Percentiles rank a stretch among this genome's conserved stretches.
Evolutionary conservation across 1,284 basidiomycete genomes (phyloP).

Genomic region (Ceratobasidium sp.): DNA sequence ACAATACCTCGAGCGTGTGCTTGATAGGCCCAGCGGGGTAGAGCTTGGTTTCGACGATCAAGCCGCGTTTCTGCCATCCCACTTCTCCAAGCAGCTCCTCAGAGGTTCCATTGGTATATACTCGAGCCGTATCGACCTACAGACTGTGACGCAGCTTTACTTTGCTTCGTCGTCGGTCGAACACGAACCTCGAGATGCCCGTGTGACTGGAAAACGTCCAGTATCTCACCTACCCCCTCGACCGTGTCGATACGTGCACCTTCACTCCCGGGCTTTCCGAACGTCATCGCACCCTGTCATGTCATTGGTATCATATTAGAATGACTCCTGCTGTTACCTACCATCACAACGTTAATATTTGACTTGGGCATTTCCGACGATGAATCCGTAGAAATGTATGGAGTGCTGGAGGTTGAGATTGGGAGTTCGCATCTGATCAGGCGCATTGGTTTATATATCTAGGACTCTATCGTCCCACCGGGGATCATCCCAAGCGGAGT

Average conservation of each 20-base stretch:
- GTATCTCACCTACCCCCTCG: constrained; percentile 54
- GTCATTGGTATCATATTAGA: background rate
- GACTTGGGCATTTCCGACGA: constrained; percentile 25
- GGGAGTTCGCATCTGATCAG: background rate
- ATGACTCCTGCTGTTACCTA: background rate
- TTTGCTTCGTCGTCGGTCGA: background rate
- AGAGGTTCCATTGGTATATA: constrained; percentile 60
- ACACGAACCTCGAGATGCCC: constrained; percentile 58
- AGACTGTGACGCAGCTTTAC: background rate
- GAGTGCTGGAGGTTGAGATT: background rate
- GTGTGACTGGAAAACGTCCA: constrained; percentile 55
- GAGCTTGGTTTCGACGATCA: constrained; percentile 54
- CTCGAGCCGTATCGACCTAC: constrained; percentile 43
- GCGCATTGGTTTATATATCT: constrained; percentile 9
- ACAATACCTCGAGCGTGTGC: constrained; percentile 57
- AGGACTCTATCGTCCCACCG: background rate
- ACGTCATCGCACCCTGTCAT: constrained; percentile 56
- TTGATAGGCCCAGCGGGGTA: constrained; percentile 54
- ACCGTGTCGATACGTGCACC: constrained; percentile 37
- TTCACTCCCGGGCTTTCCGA: constrained; percentile 54
- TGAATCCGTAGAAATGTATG: background rate
- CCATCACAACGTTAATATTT: constrained; percentile 29
- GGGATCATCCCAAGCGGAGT: constrained; percentile 1
- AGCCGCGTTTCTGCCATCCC: constrained; percentile 13
- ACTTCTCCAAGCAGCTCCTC: constrained; percentile 51